Conservation (phyloP, 1,284 basidiomycete species). For the Butyriboletus appendiculatus region DNA sequence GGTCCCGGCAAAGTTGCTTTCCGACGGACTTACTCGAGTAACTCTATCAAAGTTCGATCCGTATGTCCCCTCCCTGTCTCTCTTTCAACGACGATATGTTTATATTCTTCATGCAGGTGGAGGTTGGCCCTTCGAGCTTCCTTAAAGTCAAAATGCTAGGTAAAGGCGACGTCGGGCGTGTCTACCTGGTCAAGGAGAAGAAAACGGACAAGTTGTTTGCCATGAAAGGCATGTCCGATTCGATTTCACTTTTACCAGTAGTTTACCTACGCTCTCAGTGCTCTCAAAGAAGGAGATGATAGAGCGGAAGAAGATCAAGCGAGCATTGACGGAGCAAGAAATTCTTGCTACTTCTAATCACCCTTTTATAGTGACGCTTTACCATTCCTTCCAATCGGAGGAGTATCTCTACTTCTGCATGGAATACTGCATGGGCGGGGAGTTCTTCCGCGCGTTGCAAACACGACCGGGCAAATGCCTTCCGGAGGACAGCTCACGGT, state of each 20-base stretch:
- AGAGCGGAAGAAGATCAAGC: conserved; percentile 97
- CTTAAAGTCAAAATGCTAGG: conserved; percentile 94
- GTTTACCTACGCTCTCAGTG: conserved; percentile 57
- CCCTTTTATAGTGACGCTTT: conserved; percentile 96
- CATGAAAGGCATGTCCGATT: conserved; percentile 80
- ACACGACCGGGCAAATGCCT: conserved; percentile 95
- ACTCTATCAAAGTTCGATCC: conserved; percentile 93
- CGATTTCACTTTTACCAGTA: conserved; percentile 20
- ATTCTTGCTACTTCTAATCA: conserved; percentile 96
- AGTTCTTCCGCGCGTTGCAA: conserved; percentile 97
- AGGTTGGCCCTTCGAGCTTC: conserved; percentile 90
- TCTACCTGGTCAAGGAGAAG: conserved; percentile 95
- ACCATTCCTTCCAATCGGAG: conserved; percentile 98
- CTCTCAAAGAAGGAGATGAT: conserved; percentile 98
- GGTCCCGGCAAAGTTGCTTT: conserved; percentile 73
- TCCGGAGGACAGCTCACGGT: conserved; percentile 91
- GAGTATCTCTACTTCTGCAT: conserved; percentile 97
- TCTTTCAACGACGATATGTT: background rate
- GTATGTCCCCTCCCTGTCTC: conserved; percentile 45
- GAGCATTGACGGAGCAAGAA: conserved; percentile 95
- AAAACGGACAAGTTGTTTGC: conserved; percentile 91
- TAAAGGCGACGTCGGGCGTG: conserved; percentile 95
- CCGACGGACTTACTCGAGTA: conserved; percentile 93
- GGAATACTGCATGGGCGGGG: conserved; percentile 99
- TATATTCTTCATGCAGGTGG: conserved; percentile 55